A percentile compares a stretch with the other conserved stretches of the same genome.
Conservation (phyloP, 495 filamentous ascomycete species). For the Corynascus novoguineensis region DNA sequence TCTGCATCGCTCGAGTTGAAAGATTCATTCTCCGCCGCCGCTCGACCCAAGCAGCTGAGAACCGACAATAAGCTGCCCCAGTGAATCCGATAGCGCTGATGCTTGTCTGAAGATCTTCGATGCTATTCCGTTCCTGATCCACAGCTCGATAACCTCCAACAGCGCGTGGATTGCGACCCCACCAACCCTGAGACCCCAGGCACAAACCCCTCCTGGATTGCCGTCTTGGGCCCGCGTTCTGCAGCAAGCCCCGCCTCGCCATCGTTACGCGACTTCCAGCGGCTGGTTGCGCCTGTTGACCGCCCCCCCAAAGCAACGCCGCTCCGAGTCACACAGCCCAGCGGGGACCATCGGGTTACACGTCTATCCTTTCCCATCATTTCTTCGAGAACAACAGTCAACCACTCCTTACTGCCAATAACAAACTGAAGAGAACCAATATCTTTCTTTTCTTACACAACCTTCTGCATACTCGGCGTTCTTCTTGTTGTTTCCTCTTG, state of each 20-base stretch:
- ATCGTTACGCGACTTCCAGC: constrained; percentile 10
- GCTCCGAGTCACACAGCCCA: constrained; percentile 8
- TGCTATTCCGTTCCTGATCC: constrained; percentile 21
- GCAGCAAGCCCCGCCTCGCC: constrained; percentile 13
- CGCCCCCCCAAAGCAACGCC: constrained; percentile 4
- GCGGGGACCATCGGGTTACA: not conserved
- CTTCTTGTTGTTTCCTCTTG: constrained; percentile 6
- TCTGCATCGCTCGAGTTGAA: not conserved
- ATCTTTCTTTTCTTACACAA: not conserved
- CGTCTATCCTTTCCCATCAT: not conserved
- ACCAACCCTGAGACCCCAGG: constrained; percentile 6
- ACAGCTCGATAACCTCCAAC: constrained; percentile 9
- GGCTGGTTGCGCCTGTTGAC: constrained; percentile 11
- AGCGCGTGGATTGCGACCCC: not conserved
- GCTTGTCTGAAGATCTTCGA: constrained; percentile 7
- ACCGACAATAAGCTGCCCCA: constrained; percentile 14
- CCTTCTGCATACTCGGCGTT: constrained; percentile 15
- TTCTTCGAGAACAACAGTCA: not conserved
- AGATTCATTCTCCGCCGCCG: not conserved
- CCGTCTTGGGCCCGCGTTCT: constrained; percentile 7
- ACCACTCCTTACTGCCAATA: not conserved
- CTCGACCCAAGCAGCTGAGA: constrained; percentile 1
- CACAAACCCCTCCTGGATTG: constrained; percentile 6
- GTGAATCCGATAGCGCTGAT: constrained; percentile 1
- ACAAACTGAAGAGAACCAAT: not conserved